Evolutionary conservation across 2,329 filamentous ascomycete species (phyloP), one percentile per base, ranked within the genome.

Genomic region (Fusarium incarnatum): DNA sequence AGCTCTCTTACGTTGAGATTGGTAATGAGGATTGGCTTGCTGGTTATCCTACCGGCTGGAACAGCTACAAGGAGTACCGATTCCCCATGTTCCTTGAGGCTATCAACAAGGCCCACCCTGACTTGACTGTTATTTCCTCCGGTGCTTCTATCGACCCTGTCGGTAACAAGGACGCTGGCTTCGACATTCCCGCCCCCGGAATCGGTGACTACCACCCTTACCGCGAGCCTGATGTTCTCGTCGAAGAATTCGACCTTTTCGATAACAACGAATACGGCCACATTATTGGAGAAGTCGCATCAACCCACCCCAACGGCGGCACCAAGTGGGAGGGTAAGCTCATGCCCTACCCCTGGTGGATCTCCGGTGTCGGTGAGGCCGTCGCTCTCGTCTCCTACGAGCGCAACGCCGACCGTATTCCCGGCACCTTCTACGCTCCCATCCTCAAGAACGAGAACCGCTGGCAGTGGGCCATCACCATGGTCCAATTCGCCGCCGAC

Each of bases 1-100:
- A 76, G 30, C 82, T 92, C 50, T 81, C 85, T 13, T 89, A 86
- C 70, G 87, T 92, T 57, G 90, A 92, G 77, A 79, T 92, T 45
- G 90, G 90, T 62, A 92, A 92, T 75, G 90, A 92, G 75, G 90
- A 92, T 71, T 87, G 86, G 81, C 83, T 91, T 6, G 84, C 82
- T 27, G 83, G 83, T 6, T 85, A 83, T 8, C 80, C 83, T 3
- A 72, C 74, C 0, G 82, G 85, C 7, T 85, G 82, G 76, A 77
- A 82, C 3, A 82, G 84, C 8, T 86, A 84, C 72, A 82, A 83
- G 52, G 83, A 86, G 61, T 86, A 86, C 70, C 85, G 89, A 6
- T 90, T 91, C 75, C 81, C 83, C 7, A 79, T 83, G 71, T 89
- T 91, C 78, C 82, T 89, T 65, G 77, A 88, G 41, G 89, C 88